phyloP scores from a whole-genome alignment of 129 eudicot genomes.

The Helichrysum umbraculigerum region DNA sequence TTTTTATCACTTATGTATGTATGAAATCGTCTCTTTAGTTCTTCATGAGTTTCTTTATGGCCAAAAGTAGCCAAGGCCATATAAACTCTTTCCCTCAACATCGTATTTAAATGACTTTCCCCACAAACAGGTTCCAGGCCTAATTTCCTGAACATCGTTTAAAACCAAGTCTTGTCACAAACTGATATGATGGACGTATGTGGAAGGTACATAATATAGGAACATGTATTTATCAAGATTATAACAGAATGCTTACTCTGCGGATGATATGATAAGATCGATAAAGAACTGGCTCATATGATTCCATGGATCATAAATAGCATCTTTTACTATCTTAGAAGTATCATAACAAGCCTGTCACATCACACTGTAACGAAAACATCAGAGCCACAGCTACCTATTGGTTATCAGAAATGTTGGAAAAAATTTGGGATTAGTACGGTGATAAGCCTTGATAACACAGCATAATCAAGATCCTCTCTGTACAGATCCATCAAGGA shows the following conservation, averaged over 20 bases:
- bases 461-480: constrained; percentile 44
- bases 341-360: constrained; percentile 45
- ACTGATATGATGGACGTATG: constrained; percentile 8
- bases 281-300: constrained; percentile 47
- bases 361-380: constrained; percentile 12
- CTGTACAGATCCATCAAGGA: constrained; percentile 42
- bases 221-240: neutral
- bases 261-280: constrained; percentile 38
- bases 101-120: constrained; percentile 42
- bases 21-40: constrained; percentile 46
- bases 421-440: constrained; percentile 24
- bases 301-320: constrained; percentile 44
- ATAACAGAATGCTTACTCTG: constrained; percentile 36
- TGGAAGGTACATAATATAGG: neutral
- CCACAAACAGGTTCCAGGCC: constrained; percentile 46
- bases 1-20: constrained; percentile 35
- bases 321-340: constrained; percentile 47
- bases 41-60: constrained; percentile 44
- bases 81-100: constrained; percentile 51
- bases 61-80: constrained; percentile 50
- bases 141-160: constrained; percentile 38
- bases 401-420: constrained; percentile 11
- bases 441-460: constrained; percentile 44
- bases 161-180: constrained; percentile 13
- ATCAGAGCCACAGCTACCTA: constrained; percentile 25